These are phyloP conservation scores for Talaromyces verruculosus DNA, from an alignment of 2,329 filamentous ascomycete genomes.

Conservation along the genomic window DNA sequence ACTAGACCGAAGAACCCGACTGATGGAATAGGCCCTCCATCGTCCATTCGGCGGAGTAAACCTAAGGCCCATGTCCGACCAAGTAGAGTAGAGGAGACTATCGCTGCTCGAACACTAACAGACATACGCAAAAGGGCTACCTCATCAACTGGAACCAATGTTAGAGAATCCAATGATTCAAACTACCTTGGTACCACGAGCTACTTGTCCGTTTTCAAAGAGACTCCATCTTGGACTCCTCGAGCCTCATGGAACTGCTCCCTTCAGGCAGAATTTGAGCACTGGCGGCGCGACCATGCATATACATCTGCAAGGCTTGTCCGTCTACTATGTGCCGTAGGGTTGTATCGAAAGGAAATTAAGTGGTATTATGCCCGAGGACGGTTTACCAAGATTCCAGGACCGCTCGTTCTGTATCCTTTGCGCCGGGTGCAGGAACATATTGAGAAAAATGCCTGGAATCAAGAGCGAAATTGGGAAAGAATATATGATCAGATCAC, in stretches of 20 bases:
- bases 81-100: not conserved
- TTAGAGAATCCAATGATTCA: not conserved
- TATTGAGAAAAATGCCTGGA: constrained; percentile 15
- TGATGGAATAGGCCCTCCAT: not conserved
- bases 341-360: constrained; percentile 7
- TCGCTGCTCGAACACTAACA: not conserved
- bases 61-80: not conserved
- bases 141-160: not conserved
- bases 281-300: constrained; percentile 15
- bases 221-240: constrained; percentile 5
- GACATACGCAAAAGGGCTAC: not conserved
- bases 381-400: constrained; percentile 11
- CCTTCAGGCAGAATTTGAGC: constrained; percentile 17
- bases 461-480: constrained; percentile 8
- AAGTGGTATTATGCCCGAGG: constrained; percentile 9
- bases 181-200: constrained; percentile 17
- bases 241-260: constrained; percentile 9
- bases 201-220: constrained; percentile 19
- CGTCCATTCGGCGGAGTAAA: not conserved
- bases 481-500: constrained; percentile 14
- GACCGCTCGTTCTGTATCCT: constrained; percentile 14
- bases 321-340: constrained; percentile 9
- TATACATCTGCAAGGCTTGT: constrained; percentile 16
- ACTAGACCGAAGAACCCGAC: constrained; percentile 8
- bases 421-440: constrained; percentile 5